A percentile compares a stretch with the other conserved stretches of the same genome.
Evolutionary conservation across 768 basidiomycete species (phyloP).

Genomic region (Leucocoprinus leucothites): DNA sequence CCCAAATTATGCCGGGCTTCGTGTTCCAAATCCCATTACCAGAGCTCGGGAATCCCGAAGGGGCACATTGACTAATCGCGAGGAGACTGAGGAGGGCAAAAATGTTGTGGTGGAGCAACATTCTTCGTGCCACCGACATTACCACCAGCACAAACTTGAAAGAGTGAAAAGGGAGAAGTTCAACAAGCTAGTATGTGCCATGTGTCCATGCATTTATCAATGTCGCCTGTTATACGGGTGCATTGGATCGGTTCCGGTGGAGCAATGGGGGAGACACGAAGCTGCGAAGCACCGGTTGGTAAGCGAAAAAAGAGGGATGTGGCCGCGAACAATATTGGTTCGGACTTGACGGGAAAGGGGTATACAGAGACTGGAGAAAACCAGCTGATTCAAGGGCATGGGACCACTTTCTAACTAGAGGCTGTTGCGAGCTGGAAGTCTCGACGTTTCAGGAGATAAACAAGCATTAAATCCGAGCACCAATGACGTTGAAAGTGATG

Average conservation of each 20-base stretch:
- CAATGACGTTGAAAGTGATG: too few relatives aligned
- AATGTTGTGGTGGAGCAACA: too few relatives aligned
- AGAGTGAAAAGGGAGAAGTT: neutral
- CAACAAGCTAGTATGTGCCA: neutral
- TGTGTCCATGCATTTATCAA: neutral
- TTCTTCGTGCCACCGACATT: constrained; percentile 9
- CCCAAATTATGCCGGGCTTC: constrained; percentile 51
- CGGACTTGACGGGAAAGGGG: too few relatives aligned
- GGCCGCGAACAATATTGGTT: too few relatives aligned
- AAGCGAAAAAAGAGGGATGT: neutral
- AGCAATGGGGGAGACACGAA: neutral
- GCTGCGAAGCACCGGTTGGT: neutral
- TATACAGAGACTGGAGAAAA: too few relatives aligned
- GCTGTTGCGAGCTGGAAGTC: too few relatives aligned
- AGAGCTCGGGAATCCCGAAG: constrained; percentile 54
- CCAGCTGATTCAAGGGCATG: too few relatives aligned
- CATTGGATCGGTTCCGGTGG: neutral
- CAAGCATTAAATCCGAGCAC: too few relatives aligned
- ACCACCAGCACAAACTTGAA: constrained; percentile 1
- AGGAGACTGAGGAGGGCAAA: constrained; percentile 21
- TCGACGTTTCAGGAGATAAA: too few relatives aligned
- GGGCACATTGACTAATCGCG: constrained; percentile 16
- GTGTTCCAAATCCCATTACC: constrained; percentile 80
- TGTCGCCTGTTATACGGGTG: neutral
- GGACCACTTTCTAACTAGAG: too few relatives aligned